These are phyloP conservation scores for Spathaspora girioi DNA, from an alignment of 805 yeast species.

Conservation along the genomic window DNA sequence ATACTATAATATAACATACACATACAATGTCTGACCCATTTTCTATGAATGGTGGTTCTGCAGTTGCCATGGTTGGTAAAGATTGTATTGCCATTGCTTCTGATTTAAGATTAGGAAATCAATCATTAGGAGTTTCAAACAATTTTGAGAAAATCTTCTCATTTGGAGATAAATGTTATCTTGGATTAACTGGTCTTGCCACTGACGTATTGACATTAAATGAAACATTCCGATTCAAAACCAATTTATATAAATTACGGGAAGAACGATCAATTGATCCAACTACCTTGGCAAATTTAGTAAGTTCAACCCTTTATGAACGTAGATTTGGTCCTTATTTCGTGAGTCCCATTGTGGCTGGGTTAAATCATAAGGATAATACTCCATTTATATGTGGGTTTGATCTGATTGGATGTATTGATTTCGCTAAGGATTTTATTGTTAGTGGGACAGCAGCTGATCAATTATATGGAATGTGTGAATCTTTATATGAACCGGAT, in stretches of 20 bases:
- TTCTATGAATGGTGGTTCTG: slow-evolving; percentile 83
- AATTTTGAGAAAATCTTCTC: slow-evolving; percentile 90
- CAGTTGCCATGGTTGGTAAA: slow-evolving; percentile 98
- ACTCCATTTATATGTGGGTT: slow-evolving; percentile 93
- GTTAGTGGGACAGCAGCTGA: slow-evolving; percentile 97
- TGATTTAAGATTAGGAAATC: slow-evolving; percentile 90
- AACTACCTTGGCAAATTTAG: slow-evolving; percentile 86
- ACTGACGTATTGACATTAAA: slow-evolving; percentile 85
- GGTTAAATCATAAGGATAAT: slow-evolving; percentile 75
- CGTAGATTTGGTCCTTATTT: slow-evolving; percentile 95
- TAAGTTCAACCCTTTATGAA: slow-evolving; percentile 85
- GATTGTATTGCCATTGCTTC: slow-evolving; percentile 98
- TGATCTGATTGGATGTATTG: slow-evolving; percentile 95
- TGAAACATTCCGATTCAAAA: slow-evolving; percentile 78
- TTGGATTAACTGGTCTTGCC: slow-evolving; percentile 94
- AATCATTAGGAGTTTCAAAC: slow-evolving; percentile 87
- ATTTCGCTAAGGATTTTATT: slow-evolving; percentile 88
- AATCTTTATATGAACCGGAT: slow-evolving; percentile 88
- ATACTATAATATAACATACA: slow-evolving; percentile 4
- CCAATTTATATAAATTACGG: slow-evolving; percentile 82
- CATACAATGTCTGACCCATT: slow-evolving; percentile 69
- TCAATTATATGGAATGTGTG: slow-evolving; percentile 98
- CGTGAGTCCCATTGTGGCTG: slow-evolving; percentile 95
- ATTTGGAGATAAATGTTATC: slow-evolving; percentile 72
- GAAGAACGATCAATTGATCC: slow-evolving; percentile 95